Evolutionary conservation across 495 filamentous ascomycete species (phyloP).

Genomic region (Tetracladium setigerum): DNA sequence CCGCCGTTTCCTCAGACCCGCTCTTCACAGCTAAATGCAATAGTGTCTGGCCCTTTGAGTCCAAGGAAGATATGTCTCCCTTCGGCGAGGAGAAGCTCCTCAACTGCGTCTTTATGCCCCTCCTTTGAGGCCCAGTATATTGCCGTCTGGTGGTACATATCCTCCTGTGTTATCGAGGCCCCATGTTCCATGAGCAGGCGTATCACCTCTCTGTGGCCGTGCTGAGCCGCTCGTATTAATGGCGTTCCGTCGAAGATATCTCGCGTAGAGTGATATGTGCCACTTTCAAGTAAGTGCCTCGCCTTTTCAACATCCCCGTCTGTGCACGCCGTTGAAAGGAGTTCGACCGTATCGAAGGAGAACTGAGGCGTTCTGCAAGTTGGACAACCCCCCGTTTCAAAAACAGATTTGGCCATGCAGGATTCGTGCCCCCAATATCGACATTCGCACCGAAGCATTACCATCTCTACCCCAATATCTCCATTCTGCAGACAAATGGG

Average conservation of each 20-base stretch:
- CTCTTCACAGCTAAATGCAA: constrained; percentile 4
- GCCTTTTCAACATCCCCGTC: not conserved
- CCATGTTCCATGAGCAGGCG: constrained; percentile 2
- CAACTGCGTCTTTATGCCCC: not conserved
- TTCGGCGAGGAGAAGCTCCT: not conserved
- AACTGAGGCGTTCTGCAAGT: constrained; percentile 1
- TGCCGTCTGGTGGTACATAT: constrained; percentile 3
- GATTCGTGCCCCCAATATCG: not conserved
- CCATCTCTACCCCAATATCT: constrained; percentile 5
- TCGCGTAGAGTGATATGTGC: not conserved
- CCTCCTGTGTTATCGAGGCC: constrained; percentile 1
- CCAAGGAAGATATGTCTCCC: not conserved
- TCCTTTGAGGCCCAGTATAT: constrained; percentile 2
- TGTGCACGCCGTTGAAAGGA: not conserved
- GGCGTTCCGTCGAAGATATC: constrained; percentile 2
- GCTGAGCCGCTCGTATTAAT: constrained; percentile 1
- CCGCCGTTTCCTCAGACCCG: constrained; percentile 1
- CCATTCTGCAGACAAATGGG: not conserved
- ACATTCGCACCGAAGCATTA: constrained; percentile 8
- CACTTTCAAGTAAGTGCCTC: constrained; percentile 3
- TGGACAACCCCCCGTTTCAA: constrained; percentile 3
- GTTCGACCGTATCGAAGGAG: not conserved
- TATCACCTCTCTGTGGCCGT: not conserved
- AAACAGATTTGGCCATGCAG: constrained; percentile 6
- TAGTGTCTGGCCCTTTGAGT: constrained; percentile 1